Evolutionary conservation across 768 basidiomycete species (phyloP), one percentile per base, ranked within the genome.

Genomic region (Tulasnella sp.): DNA sequence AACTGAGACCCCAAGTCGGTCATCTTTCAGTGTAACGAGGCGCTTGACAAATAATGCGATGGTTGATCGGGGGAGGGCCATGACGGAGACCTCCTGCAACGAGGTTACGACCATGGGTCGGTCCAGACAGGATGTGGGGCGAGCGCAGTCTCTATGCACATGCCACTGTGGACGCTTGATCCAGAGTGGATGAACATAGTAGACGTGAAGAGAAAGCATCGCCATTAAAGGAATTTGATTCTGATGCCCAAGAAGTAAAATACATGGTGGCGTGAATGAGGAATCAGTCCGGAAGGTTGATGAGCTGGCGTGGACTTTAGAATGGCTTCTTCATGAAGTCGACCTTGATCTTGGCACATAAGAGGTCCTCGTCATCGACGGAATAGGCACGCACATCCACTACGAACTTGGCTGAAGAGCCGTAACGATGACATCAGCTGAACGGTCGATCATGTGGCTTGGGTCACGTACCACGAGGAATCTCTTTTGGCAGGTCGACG

Each of bases 401-500:
- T 7, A 79, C 85, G 87, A 98, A 98, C 84, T 95, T 97, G 87
- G 96, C 97, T 98, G 83, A 50, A 34, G 75, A 37, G 64, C 16
- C 18, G 34, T 8, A 28, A 31, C 18, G 12, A 72, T 79, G 82
- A 69, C 82, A 74, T 48, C n/a, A 64, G 60, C 76, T 28, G 40
- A 76, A 41, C 60, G 41, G 42, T 48, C 75, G 40, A 72, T 6
- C 41, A 34, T 48, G 40, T 41, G 77, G 28, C 31, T 83, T 9
- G 16, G 24, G 48, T 48, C 24, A 83, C 86, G 73, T 40, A 88
- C 88, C 96, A 86, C 87, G 89, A 0, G 98, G 98, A 76, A 99
- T 97, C 87, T 99, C 96, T 83, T 89, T 94, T 18, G 98, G 98
- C 18, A 99, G 88, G 24, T 90, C 88, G 76, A 98, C 96, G 0